phyloP scores from a whole-genome alignment of 2,329 filamentous ascomycete species.

The Diaporthe caulivora region DNA sequence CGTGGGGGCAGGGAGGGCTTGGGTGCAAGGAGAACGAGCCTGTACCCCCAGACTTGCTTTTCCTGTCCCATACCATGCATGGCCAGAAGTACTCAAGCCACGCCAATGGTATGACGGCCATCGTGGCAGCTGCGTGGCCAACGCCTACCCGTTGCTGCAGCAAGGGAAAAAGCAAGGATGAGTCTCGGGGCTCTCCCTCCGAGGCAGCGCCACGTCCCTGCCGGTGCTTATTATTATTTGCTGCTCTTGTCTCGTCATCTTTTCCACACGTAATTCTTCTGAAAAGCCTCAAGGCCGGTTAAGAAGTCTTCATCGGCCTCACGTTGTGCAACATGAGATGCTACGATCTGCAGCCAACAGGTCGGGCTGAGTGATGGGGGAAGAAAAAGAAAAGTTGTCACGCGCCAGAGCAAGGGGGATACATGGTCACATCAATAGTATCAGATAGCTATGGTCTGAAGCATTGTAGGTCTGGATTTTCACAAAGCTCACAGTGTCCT shows the following conservation, averaged over 20 bases:
- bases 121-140: slow-evolving; percentile 20
- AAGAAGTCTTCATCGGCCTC: slow-evolving; percentile 14
- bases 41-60: neutral
- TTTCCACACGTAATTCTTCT: neutral
- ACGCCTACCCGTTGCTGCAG: slow-evolving; percentile 21
- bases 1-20: neutral
- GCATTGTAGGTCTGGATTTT: neutral
- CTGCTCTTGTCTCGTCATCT: neutral
- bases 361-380: neutral
- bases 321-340: slow-evolving; percentile 11
- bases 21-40: too few relatives aligned
- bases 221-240: neutral
- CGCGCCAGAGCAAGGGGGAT: neutral
- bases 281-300: neutral
- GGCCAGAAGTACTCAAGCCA: neutral
- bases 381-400: neutral
- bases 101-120: neutral
- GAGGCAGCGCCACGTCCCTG: neutral
- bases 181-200: neutral
- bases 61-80: neutral
- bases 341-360: neutral
- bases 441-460: neutral
- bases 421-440: slow-evolving; percentile 20
- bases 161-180: neutral
- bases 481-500: neutral